phyloP scores from a whole-genome alignment of 1,284 basidiomycete genomes.

The Ustilago crameri region DNA sequence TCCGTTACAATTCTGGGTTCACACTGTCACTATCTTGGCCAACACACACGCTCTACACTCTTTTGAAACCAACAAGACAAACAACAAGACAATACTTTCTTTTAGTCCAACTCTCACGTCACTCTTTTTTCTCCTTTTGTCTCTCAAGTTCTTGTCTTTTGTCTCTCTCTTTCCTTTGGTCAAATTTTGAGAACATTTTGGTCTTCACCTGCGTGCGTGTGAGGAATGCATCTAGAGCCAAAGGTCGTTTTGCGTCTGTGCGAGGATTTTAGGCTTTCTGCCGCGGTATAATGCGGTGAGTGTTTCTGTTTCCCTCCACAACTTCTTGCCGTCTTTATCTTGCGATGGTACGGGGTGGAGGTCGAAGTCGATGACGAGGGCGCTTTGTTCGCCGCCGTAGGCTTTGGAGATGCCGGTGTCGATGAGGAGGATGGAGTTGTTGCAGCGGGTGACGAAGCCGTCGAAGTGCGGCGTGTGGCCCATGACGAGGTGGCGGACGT shows the following conservation, averaged over 20 bases:
- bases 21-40: background rate
- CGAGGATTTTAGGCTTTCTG: slow-evolving; percentile 35
- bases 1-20: background rate
- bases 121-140: slow-evolving; percentile 16
- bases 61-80: background rate
- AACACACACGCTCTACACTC: background rate
- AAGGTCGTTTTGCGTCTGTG: slow-evolving; percentile 2
- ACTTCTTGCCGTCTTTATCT: slow-evolving; percentile 1
- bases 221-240: slow-evolving; percentile 21
- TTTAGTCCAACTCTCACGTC: slow-evolving; percentile 35
- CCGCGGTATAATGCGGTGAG: slow-evolving; percentile 49
- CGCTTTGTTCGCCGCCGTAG: slow-evolving; percentile 63
- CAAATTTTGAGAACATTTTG: background rate
- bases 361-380: slow-evolving; percentile 57
- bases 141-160: no score
- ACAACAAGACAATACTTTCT: background rate
- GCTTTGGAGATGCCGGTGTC: slow-evolving; percentile 65
- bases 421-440: slow-evolving; percentile 53
- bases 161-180: background rate
- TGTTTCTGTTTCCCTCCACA: slow-evolving; percentile 35
- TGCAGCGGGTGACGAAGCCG: slow-evolving; percentile 60
- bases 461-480: slow-evolving; percentile 64
- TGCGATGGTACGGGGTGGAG: slow-evolving; percentile 14
- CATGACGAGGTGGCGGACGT: slow-evolving; percentile 53
- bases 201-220: background rate